Evolutionary conservation across 805 yeast species (phyloP).

Genomic region (Komagataella phaffii): DNA sequence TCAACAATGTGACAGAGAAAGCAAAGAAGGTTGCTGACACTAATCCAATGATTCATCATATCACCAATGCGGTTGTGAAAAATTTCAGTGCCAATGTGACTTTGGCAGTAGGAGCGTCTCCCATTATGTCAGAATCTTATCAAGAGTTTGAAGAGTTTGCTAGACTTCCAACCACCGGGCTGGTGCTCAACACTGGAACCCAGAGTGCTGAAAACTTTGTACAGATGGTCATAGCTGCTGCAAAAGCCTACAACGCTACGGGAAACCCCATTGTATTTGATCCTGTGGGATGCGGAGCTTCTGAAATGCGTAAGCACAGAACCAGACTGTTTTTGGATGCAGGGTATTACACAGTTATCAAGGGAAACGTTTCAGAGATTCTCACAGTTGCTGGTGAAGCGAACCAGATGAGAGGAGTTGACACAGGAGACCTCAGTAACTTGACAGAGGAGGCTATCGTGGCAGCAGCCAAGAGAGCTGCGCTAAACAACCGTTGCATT

Average conservation of each 20-base stretch:
- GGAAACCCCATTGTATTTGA: slow-evolving; percentile 64
- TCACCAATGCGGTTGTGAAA: slow-evolving; percentile 81
- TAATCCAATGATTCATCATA: slow-evolving; percentile 69
- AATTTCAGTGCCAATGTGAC: slow-evolving; percentile 82
- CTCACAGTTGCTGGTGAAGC: slow-evolving; percentile 37
- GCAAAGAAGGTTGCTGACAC: background rate
- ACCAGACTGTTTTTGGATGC: slow-evolving; percentile 35
- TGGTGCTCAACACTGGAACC: slow-evolving; percentile 71
- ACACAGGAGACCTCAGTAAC: slow-evolving; percentile 18
- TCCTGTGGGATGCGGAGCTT: slow-evolving; percentile 91
- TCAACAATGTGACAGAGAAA: background rate
- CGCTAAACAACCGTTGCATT: slow-evolving; percentile 36
- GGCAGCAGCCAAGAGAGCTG: slow-evolving; percentile 31
- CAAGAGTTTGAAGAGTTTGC: slow-evolving; percentile 63
- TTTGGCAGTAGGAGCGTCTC: slow-evolving; percentile 74
- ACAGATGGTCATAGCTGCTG: slow-evolving; percentile 33
- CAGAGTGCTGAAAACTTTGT: slow-evolving; percentile 28
- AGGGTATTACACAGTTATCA: slow-evolving; percentile 54
- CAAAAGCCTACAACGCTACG: slow-evolving; percentile 39
- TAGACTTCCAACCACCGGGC: slow-evolving; percentile 32
- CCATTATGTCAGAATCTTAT: slow-evolving; percentile 71
- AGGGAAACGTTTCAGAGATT: slow-evolving; percentile 83
- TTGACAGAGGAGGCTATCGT: slow-evolving; percentile 16
- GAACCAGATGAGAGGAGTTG: slow-evolving; percentile 61
- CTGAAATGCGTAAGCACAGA: slow-evolving; percentile 37